Conservation (phyloP, 2,329 filamentous ascomycete genomes). For the Monosporascus sp. region DNA sequence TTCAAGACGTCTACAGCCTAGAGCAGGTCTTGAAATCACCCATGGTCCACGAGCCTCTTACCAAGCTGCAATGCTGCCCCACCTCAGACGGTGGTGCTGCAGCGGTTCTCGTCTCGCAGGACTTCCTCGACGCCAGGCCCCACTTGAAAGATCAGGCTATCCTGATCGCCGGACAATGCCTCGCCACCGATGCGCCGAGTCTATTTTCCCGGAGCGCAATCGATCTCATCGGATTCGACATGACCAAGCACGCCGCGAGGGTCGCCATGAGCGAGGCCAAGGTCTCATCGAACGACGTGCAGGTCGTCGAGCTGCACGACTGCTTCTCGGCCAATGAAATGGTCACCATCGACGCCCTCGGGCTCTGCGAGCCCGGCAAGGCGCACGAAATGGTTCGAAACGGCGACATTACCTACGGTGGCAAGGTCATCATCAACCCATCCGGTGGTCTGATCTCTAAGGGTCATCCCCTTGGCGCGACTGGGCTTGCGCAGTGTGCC, state of each 20-base stretch:
- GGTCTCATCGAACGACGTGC: conserved; percentile 62
- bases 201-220: conserved; percentile 79
- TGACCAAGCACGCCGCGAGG: conserved; percentile 67
- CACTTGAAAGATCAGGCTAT: conserved; percentile 80
- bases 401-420: conserved; percentile 89
- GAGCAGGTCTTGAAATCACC: conserved; percentile 73
- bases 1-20: conserved; percentile 83
- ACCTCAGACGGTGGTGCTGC: conserved; percentile 91
- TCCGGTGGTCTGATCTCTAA: conserved; percentile 94
- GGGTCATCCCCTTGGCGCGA: conserved; percentile 89
- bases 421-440: conserved; percentile 80
- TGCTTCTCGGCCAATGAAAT: conserved; percentile 97
- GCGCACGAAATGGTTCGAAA: conserved; percentile 85
- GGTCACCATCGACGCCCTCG: conserved; percentile 81
- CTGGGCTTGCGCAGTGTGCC: conserved; percentile 90
- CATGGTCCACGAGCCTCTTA: conserved; percentile 80
- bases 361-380: conserved; percentile 71
- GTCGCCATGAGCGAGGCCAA: conserved; percentile 71
- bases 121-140: conserved; percentile 79
- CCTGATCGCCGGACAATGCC: conserved; percentile 78
- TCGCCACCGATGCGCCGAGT: conserved; percentile 77
- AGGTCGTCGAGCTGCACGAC: conserved; percentile 90
- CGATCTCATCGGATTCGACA: conserved; percentile 83
- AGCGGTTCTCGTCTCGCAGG: conserved; percentile 81
- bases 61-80: conserved; percentile 97